Base-by-base conservation (phyloP, 179 eudicot species). In the Beta lomatogona region DNA sequence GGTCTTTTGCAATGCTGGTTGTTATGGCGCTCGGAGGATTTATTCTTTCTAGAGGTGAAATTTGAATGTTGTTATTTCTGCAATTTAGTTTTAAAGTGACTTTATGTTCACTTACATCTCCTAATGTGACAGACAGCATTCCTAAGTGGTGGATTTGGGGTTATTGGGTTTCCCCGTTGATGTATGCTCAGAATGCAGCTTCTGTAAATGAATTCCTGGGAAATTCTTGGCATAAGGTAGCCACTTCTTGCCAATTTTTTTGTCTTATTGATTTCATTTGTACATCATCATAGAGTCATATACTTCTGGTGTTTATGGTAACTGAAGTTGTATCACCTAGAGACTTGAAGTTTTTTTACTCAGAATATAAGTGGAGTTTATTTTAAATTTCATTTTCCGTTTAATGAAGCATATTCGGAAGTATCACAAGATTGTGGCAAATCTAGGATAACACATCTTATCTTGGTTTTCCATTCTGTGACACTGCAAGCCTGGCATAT, bases 101-200 rank as follows among this genome's bases (percentile, higher is more conserved):
- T 82, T 52, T 76, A 14, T 64, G 65, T 73, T 54, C 36, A 21
- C 81, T 79, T 67, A 63, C 46, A 10, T 75, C 77, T 69, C 48
- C 71, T 16, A 28, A 64, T 78, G 52, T 86, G 66, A 81, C 91
- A 93, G 97, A 92, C 72, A 92, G 93, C 87, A 92, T 93, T 68
- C 95, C 95, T 58, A 83, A 86, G 76, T 93, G 97, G 97, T 93
- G 97, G 97, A 90, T 92, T 25, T 93, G 97, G 97, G 98, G 98
- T 77, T 94, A 92, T 83, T 94, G 99, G 99, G 77, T 93, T 83
- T 96, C 99, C 52, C 99, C 99, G 41, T 85, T 93, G 90, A 95
- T 95, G 98, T 95, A 95, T 90, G 97, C 95, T 79, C 98, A 95
- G 85, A 95, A 92, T 90, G 98, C 98, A 22, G 93, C 92, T 88